Evolutionary conservation across 306 rosid genomes (phyloP).

Genomic region (Begonia fuchsioides): DNA sequence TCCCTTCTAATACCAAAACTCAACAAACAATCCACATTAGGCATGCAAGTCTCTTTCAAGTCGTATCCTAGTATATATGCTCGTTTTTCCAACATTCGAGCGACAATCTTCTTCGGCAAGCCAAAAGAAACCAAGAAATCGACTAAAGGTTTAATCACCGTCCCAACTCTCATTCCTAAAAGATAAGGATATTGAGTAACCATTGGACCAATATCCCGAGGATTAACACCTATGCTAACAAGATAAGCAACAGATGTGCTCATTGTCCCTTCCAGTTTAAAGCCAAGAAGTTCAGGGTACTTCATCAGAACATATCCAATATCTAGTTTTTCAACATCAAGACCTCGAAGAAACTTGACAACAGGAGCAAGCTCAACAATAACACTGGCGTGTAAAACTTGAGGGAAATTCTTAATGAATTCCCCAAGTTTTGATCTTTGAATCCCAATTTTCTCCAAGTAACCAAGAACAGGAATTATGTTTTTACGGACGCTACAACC

Average conservation of each 20-base stretch:
- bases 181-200: conserved; percentile 76
- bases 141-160: conserved; percentile 61
- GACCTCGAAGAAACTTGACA: conserved; percentile 72
- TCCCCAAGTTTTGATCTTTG: conserved; percentile 59
- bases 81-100: conserved; percentile 84
- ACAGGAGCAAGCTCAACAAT: conserved; percentile 93
- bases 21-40: conserved; percentile 70
- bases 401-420: conserved; percentile 62
- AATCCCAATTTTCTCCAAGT: conserved; percentile 84
- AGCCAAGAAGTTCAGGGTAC: conserved; percentile 87
- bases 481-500: conserved; percentile 84
- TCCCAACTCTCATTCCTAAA: conserved; percentile 92
- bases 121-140: conserved; percentile 60
- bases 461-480: conserved; percentile 70
- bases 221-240: conserved; percentile 78
- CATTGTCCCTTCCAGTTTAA: conserved; percentile 94
- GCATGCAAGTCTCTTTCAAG: conserved; percentile 64
- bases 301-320: conserved; percentile 76
- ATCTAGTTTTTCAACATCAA: conserved; percentile 75
- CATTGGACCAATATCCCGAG: conserved; percentile 94
- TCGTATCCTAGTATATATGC: conserved; percentile 67
- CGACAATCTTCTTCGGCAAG: conserved; percentile 64
- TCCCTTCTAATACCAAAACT: conserved; percentile 70
- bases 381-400: conserved; percentile 85
- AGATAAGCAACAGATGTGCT: conserved; percentile 92